Evolutionary conservation across 768 basidiomycete genomes (phyloP).

Genomic region (Termitomyces titanicus): DNA sequence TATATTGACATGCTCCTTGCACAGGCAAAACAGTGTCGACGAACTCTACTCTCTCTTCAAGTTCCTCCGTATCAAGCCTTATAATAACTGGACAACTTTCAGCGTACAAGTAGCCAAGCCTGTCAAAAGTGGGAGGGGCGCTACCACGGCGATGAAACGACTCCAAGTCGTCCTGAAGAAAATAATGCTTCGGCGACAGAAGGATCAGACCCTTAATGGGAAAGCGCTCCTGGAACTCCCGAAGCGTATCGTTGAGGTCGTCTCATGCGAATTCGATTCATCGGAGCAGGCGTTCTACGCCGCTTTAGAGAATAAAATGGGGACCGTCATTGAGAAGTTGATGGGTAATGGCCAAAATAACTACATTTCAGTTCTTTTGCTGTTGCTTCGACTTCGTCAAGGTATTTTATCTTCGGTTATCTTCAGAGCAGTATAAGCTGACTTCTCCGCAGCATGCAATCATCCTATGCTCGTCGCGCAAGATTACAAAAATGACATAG

Average conservation of each 20-base stretch:
- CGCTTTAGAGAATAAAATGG: constrained; percentile 66
- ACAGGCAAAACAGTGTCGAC: constrained; percentile 83
- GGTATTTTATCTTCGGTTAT: constrained; percentile 41
- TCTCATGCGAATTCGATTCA: constrained; percentile 74
- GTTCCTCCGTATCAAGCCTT: constrained; percentile 80
- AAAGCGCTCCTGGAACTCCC: constrained; percentile 83
- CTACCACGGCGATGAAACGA: constrained; percentile 72
- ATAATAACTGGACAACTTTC: constrained; percentile 79
- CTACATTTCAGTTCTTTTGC: constrained; percentile 67
- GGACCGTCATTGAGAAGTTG: constrained; percentile 62
- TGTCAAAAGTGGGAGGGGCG: constrained; percentile 62
- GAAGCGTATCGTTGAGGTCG: constrained; percentile 60
- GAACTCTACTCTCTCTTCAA: constrained; percentile 89
- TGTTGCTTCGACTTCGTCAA: constrained; percentile 84
- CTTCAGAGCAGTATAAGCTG: neutral
- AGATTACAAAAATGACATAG: constrained; percentile 68
- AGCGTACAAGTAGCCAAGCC: constrained; percentile 76
- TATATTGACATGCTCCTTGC: constrained; percentile 25
- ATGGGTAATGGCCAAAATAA: constrained; percentile 53
- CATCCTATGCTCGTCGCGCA: constrained; percentile 82
- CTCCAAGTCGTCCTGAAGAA: constrained; percentile 83
- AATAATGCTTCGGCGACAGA: constrained; percentile 87
- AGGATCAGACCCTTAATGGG: constrained; percentile 70
- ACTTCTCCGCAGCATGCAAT: constrained; percentile 65
- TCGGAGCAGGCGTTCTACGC: constrained; percentile 81